Percentiles rank a stretch among this genome's conserved stretches.
Evolutionary conservation across 768 basidiomycete genomes (phyloP).

Genomic region (Lactifluus piperatus): DNA sequence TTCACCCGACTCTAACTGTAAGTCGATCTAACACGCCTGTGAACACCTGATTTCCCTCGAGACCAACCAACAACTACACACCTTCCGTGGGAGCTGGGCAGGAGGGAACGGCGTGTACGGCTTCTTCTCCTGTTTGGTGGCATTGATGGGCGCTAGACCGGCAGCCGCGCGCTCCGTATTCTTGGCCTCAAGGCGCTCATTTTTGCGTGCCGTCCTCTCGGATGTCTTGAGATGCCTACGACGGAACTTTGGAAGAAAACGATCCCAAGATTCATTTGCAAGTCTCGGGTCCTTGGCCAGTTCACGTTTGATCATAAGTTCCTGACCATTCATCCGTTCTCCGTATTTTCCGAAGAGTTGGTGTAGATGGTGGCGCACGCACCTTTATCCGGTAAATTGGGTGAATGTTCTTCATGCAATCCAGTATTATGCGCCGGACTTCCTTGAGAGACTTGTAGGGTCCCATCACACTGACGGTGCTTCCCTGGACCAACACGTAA

Average conservation of each 20-base stretch:
- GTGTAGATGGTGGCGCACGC: constrained; percentile 10
- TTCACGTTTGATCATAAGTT: constrained; percentile 97
- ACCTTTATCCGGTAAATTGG: constrained; percentile 99
- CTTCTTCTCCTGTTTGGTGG: constrained; percentile 64
- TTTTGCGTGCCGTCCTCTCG: constrained; percentile 89
- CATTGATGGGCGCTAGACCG: constrained; percentile 41
- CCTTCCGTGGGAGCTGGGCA: constrained; percentile 87
- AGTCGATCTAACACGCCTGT: constrained; percentile 52
- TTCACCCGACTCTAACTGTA: constrained; percentile 93
- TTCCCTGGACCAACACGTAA: constrained; percentile 97
- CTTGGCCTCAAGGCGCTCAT: constrained; percentile 55
- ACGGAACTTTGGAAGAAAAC: constrained; percentile 94
- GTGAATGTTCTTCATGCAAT: constrained; percentile 99
- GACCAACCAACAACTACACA: constrained; percentile 26
- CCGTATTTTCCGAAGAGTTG: background rate
- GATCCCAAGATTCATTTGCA: constrained; percentile 90
- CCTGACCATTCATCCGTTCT: constrained; percentile 40
- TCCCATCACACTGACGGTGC: constrained; percentile 97
- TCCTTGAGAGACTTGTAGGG: constrained; percentile 93
- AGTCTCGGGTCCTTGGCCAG: constrained; percentile 97
- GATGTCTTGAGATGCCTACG: constrained; percentile 88
- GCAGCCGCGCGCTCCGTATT: constrained; percentile 57
- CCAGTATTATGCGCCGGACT: constrained; percentile 90
- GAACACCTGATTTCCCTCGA: background rate
- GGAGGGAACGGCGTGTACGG: constrained; percentile 99